These are phyloP conservation scores for Verbascum thapsus DNA, from an alignment of 257 asterid genomes.

Conservation along the genomic window DNA sequence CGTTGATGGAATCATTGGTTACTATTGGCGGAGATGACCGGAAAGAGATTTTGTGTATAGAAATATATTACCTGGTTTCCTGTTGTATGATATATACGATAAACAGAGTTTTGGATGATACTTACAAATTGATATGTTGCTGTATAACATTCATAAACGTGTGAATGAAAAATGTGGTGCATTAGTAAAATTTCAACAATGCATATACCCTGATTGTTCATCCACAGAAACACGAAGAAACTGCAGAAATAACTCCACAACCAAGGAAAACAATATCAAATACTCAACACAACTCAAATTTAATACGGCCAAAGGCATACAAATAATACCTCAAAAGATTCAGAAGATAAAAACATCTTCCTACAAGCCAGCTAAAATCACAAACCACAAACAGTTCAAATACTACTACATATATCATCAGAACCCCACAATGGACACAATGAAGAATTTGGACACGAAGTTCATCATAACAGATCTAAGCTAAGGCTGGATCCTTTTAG, in stretches of 20 bases:
- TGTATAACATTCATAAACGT: too few species aligned
- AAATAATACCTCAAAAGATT: conserved; percentile 20
- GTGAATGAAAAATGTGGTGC: too few species aligned
- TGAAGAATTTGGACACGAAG: conserved; percentile 20
- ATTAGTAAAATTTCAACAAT: too few species aligned
- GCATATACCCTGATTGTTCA: too few species aligned
- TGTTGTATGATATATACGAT: too few species aligned
- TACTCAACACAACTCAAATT: neutral
- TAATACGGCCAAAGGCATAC: conserved; percentile 22
- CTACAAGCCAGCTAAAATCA: conserved; percentile 29
- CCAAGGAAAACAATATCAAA: neutral
- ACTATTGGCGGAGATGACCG: too few species aligned
- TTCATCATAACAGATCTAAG: neutral
- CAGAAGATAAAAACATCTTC: conserved; percentile 36
- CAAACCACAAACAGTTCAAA: conserved; percentile 24
- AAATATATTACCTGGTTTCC: too few species aligned
- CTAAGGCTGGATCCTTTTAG: conserved; percentile 14
- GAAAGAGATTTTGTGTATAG: too few species aligned
- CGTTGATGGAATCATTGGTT: too few species aligned
- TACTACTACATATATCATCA: conserved; percentile 27
- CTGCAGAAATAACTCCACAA: neutral
- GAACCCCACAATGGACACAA: conserved; percentile 13
- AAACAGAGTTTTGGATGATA: too few species aligned
- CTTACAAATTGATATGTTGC: too few species aligned
- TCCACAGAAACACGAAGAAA: too few species aligned